Percentiles rank a stretch among this genome's conserved stretches.
Evolutionary conservation across 169 alveolate species (phyloP).

Genomic region (Cryptosporidium sp.): DNA sequence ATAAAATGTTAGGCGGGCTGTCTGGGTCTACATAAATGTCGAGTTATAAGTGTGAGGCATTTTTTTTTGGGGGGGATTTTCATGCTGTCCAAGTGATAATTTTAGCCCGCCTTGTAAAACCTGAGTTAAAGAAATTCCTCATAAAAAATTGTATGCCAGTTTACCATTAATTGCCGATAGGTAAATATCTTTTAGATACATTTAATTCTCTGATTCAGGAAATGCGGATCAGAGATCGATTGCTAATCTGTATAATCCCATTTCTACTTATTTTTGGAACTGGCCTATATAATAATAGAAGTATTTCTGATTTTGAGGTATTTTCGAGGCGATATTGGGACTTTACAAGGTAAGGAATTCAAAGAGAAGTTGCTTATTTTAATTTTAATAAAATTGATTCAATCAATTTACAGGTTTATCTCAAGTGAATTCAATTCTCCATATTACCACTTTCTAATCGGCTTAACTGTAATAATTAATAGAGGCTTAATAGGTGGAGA

Average conservation of each 20-base stretch:
- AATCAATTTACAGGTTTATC: not conserved
- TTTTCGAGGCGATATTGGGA: slow-evolving; percentile 32
- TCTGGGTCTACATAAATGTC: slow-evolving; percentile 67
- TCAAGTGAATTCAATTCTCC: not conserved
- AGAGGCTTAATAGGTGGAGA: slow-evolving; percentile 37
- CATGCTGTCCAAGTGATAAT: not conserved
- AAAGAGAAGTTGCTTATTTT: not conserved
- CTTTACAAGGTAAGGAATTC: slow-evolving; percentile 32
- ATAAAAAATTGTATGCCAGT: no score
- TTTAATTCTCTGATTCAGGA: not conserved
- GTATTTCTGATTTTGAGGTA: not conserved
- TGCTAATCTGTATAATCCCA: not conserved
- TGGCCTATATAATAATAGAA: not conserved
- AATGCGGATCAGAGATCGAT: slow-evolving; percentile 4
- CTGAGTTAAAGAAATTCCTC: not conserved
- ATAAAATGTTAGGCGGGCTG: slow-evolving; percentile 66
- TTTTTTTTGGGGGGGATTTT: slow-evolving; percentile 1
- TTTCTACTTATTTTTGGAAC: slow-evolving; percentile 1
- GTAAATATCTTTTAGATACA: not conserved
- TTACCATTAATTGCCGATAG: not conserved
- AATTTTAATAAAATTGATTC: not conserved
- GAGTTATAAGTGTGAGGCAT: slow-evolving; percentile 53
- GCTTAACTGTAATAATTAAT: slow-evolving; percentile 10
- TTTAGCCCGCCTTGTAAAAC: slow-evolving; percentile 13
- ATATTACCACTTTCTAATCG: not conserved